phyloP scores from a whole-genome alignment of 768 basidiomycete species.

The Mycena amicta region DNA sequence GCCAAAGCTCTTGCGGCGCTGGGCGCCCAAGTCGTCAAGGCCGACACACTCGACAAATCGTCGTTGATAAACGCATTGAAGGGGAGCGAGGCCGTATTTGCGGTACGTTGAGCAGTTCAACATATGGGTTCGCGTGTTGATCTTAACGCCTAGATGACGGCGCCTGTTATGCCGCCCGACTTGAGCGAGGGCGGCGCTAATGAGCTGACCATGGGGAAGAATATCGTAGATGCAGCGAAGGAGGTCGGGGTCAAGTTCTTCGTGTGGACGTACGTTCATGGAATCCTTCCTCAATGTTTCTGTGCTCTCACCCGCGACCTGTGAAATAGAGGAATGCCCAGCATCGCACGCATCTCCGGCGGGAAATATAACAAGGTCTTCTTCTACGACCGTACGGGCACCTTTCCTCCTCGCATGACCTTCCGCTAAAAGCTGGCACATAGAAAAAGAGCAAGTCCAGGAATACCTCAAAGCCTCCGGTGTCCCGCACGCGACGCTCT shows the following conservation, averaged over 20 bases:
- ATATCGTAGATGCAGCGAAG: conserved; percentile 1
- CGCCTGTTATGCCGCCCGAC: neutral
- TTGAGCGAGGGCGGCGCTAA: neutral
- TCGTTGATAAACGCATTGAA: conserved; percentile 1
- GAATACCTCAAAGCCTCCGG: conserved; percentile 20
- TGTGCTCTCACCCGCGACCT: too few relatives aligned
- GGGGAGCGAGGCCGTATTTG: conserved; percentile 13
- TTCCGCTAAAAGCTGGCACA: neutral
- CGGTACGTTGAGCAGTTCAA: neutral
- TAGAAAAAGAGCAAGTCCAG: conserved; percentile 16
- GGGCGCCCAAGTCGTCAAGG: conserved; percentile 8
- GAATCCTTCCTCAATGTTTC: too few relatives aligned
- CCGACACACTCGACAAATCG: conserved; percentile 1
- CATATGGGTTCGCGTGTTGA: neutral
- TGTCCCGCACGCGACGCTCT: conserved; percentile 7
- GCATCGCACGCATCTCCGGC: neutral
- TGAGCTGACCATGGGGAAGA: neutral
- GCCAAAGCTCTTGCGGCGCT: neutral
- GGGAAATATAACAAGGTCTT: neutral
- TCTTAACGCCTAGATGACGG: neutral
- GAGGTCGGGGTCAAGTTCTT: neutral
- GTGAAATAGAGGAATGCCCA: neutral
- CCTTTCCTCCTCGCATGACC: neutral
- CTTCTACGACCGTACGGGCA: neutral
- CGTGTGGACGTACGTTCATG: neutral